Evolutionary conservation across 352 stramenopile species (phyloP), one percentile per base, ranked within the genome.

Genomic region (Pythium phragmiticola): DNA sequence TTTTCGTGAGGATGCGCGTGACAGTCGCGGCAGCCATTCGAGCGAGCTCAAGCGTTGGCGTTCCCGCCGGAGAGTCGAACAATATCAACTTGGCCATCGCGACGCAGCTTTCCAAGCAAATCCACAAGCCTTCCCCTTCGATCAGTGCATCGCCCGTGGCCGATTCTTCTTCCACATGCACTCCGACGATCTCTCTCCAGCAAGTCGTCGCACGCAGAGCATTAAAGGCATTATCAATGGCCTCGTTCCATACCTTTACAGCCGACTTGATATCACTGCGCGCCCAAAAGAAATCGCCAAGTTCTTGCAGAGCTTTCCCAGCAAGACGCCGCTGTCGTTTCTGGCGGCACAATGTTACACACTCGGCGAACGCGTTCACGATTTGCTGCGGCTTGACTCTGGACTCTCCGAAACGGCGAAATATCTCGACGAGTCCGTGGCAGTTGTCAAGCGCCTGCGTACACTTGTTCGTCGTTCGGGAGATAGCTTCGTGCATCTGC

Each of bases 171-270:
- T 70, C 71, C 13, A 71, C 30, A 13, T 75, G 58, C n/a, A 52
- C 39, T 41, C 52, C n/a, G 42, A 90, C 28, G 9, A 81, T 65
- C 13, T 89, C 69, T 30, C 81, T 74, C 84, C 84, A 93, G 19
- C 50, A 76, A 13, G 62, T 62, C 0, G 69, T 64, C 9, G 84
- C 67, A 28, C 82, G 76, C 3, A 94, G 60, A 23, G 73, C 69
- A 9, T 72, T 82, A 39, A 90, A 91, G 0, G 84, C 80, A 34
- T 90, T 90, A 48, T 95, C 86, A 49, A 95, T 66, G 7, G 64
- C 73, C 50, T 93, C 86, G 7, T 87, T 73, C 86, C 86, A 95
- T 23, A 56, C 65, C 46, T 90, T 92, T 19, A 67, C 49, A n/a
- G 84, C 86, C 16, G 65, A 42, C 51, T 74, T 68, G 0, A 47